Percentiles rank a stretch among this genome's conserved stretches.
Evolutionary conservation across 495 filamentous ascomycete species (phyloP).

Genomic region (Aspergillus homomorphus): DNA sequence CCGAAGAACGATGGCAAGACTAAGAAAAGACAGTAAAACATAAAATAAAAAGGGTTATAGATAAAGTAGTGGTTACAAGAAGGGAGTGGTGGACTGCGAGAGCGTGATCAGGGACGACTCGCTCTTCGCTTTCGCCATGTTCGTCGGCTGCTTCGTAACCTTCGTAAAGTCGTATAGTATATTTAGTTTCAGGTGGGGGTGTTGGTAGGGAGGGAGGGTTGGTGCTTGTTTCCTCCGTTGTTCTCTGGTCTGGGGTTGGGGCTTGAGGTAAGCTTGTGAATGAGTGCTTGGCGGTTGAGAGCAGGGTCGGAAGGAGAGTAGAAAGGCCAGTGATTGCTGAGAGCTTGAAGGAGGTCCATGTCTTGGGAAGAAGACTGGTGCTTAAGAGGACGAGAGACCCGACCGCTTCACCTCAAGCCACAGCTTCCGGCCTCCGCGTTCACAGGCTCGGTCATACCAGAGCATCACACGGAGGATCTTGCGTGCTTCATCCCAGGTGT

Average conservation of each 20-base stretch:
- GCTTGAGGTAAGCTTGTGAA: no score
- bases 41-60: neutral
- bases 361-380: neutral
- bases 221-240: neutral
- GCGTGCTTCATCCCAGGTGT: constrained; percentile 26
- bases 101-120: neutral
- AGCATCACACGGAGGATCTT: constrained; percentile 27
- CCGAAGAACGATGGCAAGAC: neutral
- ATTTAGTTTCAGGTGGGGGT: neutral
- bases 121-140: neutral
- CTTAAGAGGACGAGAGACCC: neutral
- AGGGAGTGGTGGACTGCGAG: neutral
- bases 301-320: neutral
- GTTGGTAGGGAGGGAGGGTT: neutral
- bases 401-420: constrained; percentile 28
- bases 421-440: constrained; percentile 25
- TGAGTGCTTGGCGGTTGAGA: no score
- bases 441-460: constrained; percentile 39
- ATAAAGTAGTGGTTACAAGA: neutral
- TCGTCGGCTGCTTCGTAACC: neutral
- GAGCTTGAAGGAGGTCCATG: neutral
- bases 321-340: neutral
- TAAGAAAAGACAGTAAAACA: neutral
- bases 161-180: neutral
- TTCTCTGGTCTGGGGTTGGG: no score